phyloP scores from a whole-genome alignment of 331 rosid species.

The Pyrus hybrid region DNA sequence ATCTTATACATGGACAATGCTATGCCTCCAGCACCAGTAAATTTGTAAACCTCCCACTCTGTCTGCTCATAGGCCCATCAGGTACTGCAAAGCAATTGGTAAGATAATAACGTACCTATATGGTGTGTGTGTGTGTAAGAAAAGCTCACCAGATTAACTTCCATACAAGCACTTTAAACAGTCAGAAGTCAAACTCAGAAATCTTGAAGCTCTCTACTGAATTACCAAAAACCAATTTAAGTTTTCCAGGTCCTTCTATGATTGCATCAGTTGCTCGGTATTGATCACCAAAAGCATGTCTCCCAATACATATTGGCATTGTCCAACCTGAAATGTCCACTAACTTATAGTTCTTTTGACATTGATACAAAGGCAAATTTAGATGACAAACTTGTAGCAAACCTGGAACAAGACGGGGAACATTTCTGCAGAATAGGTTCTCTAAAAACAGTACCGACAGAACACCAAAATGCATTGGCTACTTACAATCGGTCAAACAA shows the following conservation, averaged over 20 bases:
- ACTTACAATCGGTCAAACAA: slow-evolving; percentile 11
- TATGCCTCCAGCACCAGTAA: slow-evolving; percentile 88
- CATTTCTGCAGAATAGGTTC: slow-evolving; percentile 90
- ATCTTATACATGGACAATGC: slow-evolving; percentile 87
- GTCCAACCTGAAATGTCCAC: slow-evolving; percentile 65
- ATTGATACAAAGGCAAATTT: background rate
- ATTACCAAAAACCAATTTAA: slow-evolving; percentile 83
- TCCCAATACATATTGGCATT: slow-evolving; percentile 87
- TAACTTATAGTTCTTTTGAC: background rate
- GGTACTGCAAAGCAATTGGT: slow-evolving; percentile 35
- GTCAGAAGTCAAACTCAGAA: too few relatives aligned
- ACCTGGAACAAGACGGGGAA: slow-evolving; percentile 93
- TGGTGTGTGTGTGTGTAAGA: background rate
- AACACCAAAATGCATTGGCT: background rate
- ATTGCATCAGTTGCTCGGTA: slow-evolving; percentile 82
- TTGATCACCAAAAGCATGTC: slow-evolving; percentile 97
- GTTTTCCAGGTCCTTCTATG: slow-evolving; percentile 80
- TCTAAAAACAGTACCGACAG: slow-evolving; percentile 88
- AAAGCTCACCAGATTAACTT: background rate
- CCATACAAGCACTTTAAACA: too few relatives aligned
- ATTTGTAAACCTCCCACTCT: slow-evolving; percentile 70
- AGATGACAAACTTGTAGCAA: slow-evolving; percentile 10
- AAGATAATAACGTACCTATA: background rate
- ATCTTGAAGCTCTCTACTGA: too few relatives aligned
- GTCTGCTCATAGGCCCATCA: slow-evolving; percentile 49